phyloP scores from a whole-genome alignment of 805 yeast genomes.

The Kluyveromyces dobzhanskii region DNA sequence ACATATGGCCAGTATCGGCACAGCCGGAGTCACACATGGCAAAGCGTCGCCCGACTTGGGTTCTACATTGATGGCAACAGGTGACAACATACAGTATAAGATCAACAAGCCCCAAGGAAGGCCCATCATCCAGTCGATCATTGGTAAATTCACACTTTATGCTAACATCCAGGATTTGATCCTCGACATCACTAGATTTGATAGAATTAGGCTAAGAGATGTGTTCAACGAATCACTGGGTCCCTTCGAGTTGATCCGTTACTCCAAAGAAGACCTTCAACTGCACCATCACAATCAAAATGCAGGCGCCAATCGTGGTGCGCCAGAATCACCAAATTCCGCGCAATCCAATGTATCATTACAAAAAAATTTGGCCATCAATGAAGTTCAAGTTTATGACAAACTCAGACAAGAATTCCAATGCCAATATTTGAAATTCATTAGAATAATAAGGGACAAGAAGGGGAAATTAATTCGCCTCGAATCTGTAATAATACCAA shows the following conservation, averaged over 20 bases:
- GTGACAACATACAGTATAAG: background rate
- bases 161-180: conserved; percentile 3
- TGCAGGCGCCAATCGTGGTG: background rate
- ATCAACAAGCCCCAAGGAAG: conserved; percentile 5
- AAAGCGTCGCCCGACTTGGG: too few relatives aligned
- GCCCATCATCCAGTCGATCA: conserved; percentile 4
- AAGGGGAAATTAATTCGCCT: conserved; percentile 4
- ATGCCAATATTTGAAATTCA: conserved; percentile 2
- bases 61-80: background rate
- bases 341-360: background rate
- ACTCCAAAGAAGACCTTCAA: conserved; percentile 3
- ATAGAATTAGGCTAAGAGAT: conserved; percentile 4
- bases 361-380: conserved; percentile 2
- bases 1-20: too few relatives aligned
- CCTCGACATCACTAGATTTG: conserved; percentile 4
- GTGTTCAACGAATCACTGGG: conserved; percentile 1
- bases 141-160: conserved; percentile 3
- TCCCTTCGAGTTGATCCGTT: conserved; percentile 3
- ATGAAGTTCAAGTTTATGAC: conserved; percentile 4
- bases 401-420: conserved; percentile 3
- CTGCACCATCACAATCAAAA: background rate
- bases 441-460: conserved; percentile 3
- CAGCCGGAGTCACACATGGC: too few relatives aligned
- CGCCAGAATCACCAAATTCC: background rate
- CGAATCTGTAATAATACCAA: conserved; percentile 4